Evolutionary conservation across 768 basidiomycete genomes (phyloP).

Genomic region (Podaxis sp.): DNA sequence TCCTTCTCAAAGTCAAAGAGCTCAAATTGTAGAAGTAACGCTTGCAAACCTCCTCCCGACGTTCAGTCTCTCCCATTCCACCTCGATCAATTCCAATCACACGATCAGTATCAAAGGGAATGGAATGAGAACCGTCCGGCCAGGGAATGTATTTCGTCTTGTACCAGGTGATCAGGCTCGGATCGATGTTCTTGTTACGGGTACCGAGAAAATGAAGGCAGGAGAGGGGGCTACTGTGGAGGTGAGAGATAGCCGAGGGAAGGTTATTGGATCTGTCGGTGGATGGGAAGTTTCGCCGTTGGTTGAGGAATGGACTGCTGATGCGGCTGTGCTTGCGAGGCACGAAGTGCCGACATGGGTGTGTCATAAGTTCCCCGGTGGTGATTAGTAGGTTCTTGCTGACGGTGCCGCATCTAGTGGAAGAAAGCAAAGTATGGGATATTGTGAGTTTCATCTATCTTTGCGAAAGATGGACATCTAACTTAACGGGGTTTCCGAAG

Average conservation of each 20-base stretch:
- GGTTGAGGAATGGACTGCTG: constrained; percentile 39
- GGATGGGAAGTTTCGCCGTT: constrained; percentile 40
- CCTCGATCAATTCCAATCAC: constrained; percentile 33
- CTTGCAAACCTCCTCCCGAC: constrained; percentile 49
- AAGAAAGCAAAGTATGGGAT: constrained; percentile 55
- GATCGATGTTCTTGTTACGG: constrained; percentile 47
- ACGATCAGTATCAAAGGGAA: constrained; percentile 36
- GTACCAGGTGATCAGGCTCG: constrained; percentile 50
- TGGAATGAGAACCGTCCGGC: constrained; percentile 40
- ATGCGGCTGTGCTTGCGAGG: constrained; percentile 33
- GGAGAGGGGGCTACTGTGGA: constrained; percentile 30
- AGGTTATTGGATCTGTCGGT: constrained; percentile 31
- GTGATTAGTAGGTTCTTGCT: not conserved
- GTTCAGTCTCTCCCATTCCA: constrained; percentile 23
- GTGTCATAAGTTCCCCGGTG: constrained; percentile 12
- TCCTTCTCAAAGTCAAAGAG: constrained; percentile 21
- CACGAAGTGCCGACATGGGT: constrained; percentile 62
- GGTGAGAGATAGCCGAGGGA: constrained; percentile 34
- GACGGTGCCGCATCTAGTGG: constrained; percentile 32
- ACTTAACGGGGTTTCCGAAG: constrained; percentile 24
- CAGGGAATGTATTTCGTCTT: constrained; percentile 44
- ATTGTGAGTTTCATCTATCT: constrained; percentile 36
- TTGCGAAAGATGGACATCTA: not conserved
- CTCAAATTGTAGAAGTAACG: constrained; percentile 52
- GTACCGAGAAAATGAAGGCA: constrained; percentile 20